Evolutionary conservation across 345 rosid species (phyloP), one percentile per base, ranked within the genome.

Genomic region (Bruguiera sexangula): DNA sequence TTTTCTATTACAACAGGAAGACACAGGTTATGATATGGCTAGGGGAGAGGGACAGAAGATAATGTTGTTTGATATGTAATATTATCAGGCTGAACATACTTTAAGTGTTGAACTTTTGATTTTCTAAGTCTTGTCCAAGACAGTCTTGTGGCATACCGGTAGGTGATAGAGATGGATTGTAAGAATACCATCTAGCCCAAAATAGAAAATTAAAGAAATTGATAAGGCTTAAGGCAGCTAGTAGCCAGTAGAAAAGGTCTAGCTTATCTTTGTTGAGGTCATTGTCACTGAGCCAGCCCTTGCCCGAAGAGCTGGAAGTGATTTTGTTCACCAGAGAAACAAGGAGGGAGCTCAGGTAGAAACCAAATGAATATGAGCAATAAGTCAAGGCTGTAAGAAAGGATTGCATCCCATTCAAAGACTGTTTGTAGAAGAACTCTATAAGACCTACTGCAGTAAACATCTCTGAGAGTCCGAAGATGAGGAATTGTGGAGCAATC

Each of bases 391-490:
- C 91, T 0, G 89, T 90, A 10, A 84, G 71, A 62, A 90, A 86
- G 0, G 86, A 83, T n/a, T 78, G 84, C 94, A 88, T 90, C 54
- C 89, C 86, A 48, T 72, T 81, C 0, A 81, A 74, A 1, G 90
- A 82, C 71, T 90, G 92, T 67, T 79, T 84, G 79, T 90, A 90
- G 77, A 90, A 90, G 75, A 90, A 87, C 73, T 86, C 96, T 6
- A 90, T 78, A 9, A 83, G 71, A 20, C 96, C 94, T 1, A 88
- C 88, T 6, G 88, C 85, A 0, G 94, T 86, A 74, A 90, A 87
- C 91, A 86, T 88, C 68, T 88, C 84, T 7, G 94, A 84, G 1
- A 86, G 68, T 5, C 92, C 88, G 11, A 90, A 90, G 61, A 90
- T 82, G 26, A 83, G 61, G 67, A 81, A 88, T 74, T 86, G 94